Evolutionary conservation across 2,329 filamentous ascomycete genomes (phyloP), one percentile per base, ranked within the genome.

Genomic region (Ampelomyces quisqualis): DNA sequence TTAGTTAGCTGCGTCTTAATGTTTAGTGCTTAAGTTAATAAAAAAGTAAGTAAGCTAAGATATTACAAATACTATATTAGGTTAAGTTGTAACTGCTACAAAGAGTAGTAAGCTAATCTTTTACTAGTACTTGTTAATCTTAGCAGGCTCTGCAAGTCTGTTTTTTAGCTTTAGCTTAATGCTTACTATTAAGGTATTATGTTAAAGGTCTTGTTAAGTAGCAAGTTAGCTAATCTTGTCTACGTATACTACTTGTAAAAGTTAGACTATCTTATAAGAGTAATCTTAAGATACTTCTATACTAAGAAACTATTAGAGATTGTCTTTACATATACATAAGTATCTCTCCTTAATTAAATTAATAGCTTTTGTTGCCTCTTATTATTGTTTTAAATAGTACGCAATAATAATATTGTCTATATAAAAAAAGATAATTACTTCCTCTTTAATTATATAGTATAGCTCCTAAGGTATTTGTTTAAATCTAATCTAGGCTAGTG

Each of bases 281-380:
- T 13, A 8, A 5, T 28, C 5, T 26, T 32, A 14, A 32, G 18
- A 29, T 5, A 50, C 28, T 18, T 45, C 23, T 2, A 43, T 17
- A 8, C 41, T 17, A 21, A 51, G 39, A 14, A 51, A 51, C 47
- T 17, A 47, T 28, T 45, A 9, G 14, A 51, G 35, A 11, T 45
- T 20, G 2, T 45, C 10, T 23, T 33, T 21, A 22, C 29, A 11
- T 14, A 30, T 45, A 1, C 29, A 11, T 1, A 18, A 31, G 18
- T 48, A 48, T 7, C 33, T 43, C 3, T 42, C 11, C 13, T 36
- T 2, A 4, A 51, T 10, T n/a, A 5, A 5, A 7, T 38, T 33
- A 4, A 41, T 26, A 13, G 20, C 29, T n/a, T 45, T 9, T 8
- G 33, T 3, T 13, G 27, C 32, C 36, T 33, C 26, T 8, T 15